A percentile compares a stretch with the other conserved stretches of the same genome.
Evolutionary conservation across 306 rosid genomes (phyloP).

Genomic region (Abrus precatorius): DNA sequence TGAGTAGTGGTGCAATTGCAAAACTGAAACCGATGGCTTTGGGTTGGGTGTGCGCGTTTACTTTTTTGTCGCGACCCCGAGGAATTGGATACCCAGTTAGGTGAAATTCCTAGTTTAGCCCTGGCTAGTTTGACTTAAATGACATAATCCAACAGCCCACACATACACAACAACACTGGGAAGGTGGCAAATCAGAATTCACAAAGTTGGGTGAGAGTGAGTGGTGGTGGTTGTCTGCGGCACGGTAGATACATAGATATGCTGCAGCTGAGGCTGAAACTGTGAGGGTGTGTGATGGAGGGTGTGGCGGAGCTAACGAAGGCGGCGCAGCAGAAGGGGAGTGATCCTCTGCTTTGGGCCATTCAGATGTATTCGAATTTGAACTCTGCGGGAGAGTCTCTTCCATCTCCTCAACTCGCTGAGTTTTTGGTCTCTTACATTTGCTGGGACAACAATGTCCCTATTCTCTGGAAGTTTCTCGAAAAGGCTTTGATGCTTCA

Average conservation of each 20-base stretch:
- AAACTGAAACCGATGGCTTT: background rate
- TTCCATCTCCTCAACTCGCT: constrained; percentile 86
- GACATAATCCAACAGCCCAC: constrained; percentile 13
- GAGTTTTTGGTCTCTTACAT: constrained; percentile 78
- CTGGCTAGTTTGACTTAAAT: constrained; percentile 37
- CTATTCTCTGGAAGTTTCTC: constrained; percentile 90
- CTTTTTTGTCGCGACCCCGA: constrained; percentile 7
- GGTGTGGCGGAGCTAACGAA: constrained; percentile 70
- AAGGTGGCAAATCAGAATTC: background rate
- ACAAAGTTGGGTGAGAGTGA: background rate
- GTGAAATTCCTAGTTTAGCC: background rate
- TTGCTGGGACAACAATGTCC: constrained; percentile 96
- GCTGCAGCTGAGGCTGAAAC: too few species aligned
- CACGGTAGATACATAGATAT: too few species aligned
- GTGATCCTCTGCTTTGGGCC: constrained; percentile 91
- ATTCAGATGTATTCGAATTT: constrained; percentile 74
- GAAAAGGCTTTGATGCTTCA: constrained; percentile 78
- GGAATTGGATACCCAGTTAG: background rate
- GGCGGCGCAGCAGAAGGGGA: constrained; percentile 81
- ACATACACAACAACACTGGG: background rate
- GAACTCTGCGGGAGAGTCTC: constrained; percentile 74
- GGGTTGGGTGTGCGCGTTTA: background rate
- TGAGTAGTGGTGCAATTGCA: background rate
- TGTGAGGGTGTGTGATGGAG: constrained; percentile 48
- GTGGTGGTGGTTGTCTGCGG: too few species aligned